Conservation (phyloP, 129 eudicot species). For the Apium graveolens region DNA sequence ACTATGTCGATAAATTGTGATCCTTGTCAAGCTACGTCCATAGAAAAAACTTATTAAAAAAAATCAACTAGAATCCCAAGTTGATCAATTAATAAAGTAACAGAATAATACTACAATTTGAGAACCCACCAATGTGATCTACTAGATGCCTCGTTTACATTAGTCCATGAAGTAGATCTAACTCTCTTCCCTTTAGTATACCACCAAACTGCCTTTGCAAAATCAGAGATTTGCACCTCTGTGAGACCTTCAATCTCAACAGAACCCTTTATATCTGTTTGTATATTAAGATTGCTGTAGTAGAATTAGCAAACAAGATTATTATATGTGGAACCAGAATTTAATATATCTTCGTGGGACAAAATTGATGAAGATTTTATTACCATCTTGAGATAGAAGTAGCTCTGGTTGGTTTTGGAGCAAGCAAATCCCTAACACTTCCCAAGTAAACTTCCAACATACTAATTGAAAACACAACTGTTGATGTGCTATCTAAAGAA, state of each 20-base stretch:
- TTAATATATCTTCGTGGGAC: neutral
- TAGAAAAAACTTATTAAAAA: conserved; percentile 16
- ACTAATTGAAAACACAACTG: conserved; percentile 44
- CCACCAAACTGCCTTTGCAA: conserved; percentile 55
- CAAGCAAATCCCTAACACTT: conserved; percentile 54
- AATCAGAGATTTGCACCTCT: conserved; percentile 51
- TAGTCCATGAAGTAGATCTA: conserved; percentile 69
- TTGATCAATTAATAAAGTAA: conserved; percentile 4
- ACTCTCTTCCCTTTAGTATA: conserved; percentile 59
- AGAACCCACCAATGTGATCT: conserved; percentile 66
- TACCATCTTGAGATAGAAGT: conserved; percentile 34
- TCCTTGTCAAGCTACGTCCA: conserved; percentile 39
- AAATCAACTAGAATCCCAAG: conserved; percentile 6
- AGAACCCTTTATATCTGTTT: conserved; percentile 55
- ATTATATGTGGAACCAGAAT: neutral
- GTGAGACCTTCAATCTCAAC: conserved; percentile 71
- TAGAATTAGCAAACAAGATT: conserved; percentile 13
- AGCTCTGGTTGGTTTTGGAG: conserved; percentile 37
- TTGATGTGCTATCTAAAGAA: conserved; percentile 32
- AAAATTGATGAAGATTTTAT: neutral
- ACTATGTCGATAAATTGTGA: conserved; percentile 28
- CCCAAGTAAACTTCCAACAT: conserved; percentile 85
- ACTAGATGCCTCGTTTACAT: conserved; percentile 69
- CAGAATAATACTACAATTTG: neutral
- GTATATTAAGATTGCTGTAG: conserved; percentile 60